Conservation (phyloP, 2,329 filamentous ascomycete species). For the Lasiodiplodia theobromae region DNA sequence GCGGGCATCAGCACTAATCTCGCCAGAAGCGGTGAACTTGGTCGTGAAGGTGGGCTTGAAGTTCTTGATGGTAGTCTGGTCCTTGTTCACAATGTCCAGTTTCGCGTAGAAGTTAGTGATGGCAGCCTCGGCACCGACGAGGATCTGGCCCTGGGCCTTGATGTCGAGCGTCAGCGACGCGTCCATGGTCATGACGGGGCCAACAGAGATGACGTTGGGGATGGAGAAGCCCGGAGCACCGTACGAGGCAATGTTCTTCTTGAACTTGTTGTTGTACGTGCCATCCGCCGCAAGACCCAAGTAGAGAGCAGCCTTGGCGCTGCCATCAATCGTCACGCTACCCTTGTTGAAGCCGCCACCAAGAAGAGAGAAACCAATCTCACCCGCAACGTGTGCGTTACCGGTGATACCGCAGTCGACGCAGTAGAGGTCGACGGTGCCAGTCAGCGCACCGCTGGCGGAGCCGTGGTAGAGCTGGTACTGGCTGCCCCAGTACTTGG, state of each 20-base stretch:
- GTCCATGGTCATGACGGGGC: constrained; percentile 15
- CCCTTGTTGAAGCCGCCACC: constrained; percentile 8
- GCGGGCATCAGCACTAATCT: constrained; percentile 6
- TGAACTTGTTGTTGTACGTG: constrained; percentile 10
- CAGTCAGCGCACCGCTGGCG: not conserved
- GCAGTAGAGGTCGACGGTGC: constrained; percentile 7
- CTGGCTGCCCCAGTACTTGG: constrained; percentile 16
- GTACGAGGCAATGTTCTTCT: constrained; percentile 2
- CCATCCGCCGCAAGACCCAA: constrained; percentile 1
- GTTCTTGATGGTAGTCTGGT: not conserved
- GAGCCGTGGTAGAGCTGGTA: constrained; percentile 9
- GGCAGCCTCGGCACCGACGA: constrained; percentile 1
- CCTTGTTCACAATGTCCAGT: constrained; percentile 6
- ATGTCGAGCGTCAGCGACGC: not conserved
- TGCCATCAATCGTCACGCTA: constrained; percentile 3
- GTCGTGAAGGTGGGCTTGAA: constrained; percentile 7
- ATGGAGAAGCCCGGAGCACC: constrained; percentile 12
- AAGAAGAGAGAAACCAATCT: constrained; percentile 5
- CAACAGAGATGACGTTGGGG: constrained; percentile 18
- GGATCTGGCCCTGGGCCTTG: constrained; percentile 14
- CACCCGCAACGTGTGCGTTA: constrained; percentile 8
- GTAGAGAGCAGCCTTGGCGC: not conserved
- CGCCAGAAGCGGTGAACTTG: constrained; percentile 3
- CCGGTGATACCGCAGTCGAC: constrained; percentile 9
- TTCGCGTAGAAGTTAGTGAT: constrained; percentile 10